Base-by-base conservation (phyloP, 495 filamentous ascomycete species). In the Cairneyella variabilis region DNA sequence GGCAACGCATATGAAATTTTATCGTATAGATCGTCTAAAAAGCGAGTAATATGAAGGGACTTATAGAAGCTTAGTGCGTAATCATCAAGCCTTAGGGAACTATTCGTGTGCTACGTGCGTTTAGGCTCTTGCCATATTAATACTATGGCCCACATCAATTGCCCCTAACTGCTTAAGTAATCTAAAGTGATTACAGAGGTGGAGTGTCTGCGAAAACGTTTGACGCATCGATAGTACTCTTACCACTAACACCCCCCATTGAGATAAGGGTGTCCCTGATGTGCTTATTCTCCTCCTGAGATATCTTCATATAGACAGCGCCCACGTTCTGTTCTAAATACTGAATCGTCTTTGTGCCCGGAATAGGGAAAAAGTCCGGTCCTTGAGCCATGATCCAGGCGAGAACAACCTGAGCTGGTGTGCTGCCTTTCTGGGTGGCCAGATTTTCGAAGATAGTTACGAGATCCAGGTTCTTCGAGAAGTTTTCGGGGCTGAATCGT, bases 301-400 rank as follows among this genome's bases (percentile, higher is more conserved):
- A 34, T 34, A 34, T 34, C 39, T 21, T 42, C 8, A 42, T 16
- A 42, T 42, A 7, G 14, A 42, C 12, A 42, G 39, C 39, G 9
- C 39, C 39, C 9, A 42, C 14, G 17, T 42, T 42, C 18, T 42
- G 14, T 9, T 42, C 18, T 16, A 42, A 16, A 42, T 42, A 16
- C 39, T 42, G 12, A 21, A 42, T 21, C 7, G 14, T 82, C 8
- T 82, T 78, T 11, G 89, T 89, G 18, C 47, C 47, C 1, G 89
- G 90, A 57, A 95, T 92, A 6, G 89, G 90, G 53, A 92, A 83
- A 58, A 92, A 84, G 3, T 73, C 76, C 27, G 67, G 69, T 32
- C 38, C 36, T 18, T 46, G 36, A 16, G 41, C 22, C 49, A 27
- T 52, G 9, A 53, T 8, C 90, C 91, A 96, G 22, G 71, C 79